Evolutionary conservation across 192 early-diverging fungal species (phyloP), one percentile per base, ranked within the genome.

Genomic region (Backusella mclennaniae): DNA sequence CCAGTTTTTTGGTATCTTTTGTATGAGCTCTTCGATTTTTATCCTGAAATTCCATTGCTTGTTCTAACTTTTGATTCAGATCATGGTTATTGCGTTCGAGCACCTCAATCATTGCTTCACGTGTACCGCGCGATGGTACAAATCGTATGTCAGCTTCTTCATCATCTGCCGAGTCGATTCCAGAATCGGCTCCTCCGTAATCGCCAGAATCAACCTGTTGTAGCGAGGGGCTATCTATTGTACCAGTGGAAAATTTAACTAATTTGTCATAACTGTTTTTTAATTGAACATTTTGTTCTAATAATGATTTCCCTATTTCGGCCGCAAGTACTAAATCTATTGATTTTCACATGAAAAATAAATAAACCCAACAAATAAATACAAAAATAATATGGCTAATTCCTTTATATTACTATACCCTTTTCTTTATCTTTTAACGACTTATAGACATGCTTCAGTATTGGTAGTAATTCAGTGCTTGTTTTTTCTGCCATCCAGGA

Each of bases 301-400:
- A 52, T 14, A 86, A 59, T 33, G 83, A 84, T 72, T 86, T 86
- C 59, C 85, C 85, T 35, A 86, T 80, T 78, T 86, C 85, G 4
- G 85, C 85, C 1, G 85, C 85, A 3, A 86, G 59, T 21, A 77
- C 63, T 39, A 86, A 36, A 69, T 86, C 85, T 86, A 11, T n/a
- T 70, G 71, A 49, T 39, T 69, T 76, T 76, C 75, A 67, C 67
- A 78, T 75, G 67, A 42, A 75, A 63, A 35, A 56, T 33, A 46
- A 71, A 21, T 17, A 59, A 44, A 39, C 38, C 38, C 38, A 39
- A 59, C 21, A 46, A 69, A 26, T 29, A 26, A 69, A 70, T 35
- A 77, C 3, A 21, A 29, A 59, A 63, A 38, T 17, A 39, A 41
- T n/a, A 42, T 36, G 26, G n/a, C 31, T 59, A 35, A 35, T 66